These are phyloP conservation scores for Quercus tomentella DNA, from an alignment of 331 rosid genomes.

Conservation along the genomic window DNA sequence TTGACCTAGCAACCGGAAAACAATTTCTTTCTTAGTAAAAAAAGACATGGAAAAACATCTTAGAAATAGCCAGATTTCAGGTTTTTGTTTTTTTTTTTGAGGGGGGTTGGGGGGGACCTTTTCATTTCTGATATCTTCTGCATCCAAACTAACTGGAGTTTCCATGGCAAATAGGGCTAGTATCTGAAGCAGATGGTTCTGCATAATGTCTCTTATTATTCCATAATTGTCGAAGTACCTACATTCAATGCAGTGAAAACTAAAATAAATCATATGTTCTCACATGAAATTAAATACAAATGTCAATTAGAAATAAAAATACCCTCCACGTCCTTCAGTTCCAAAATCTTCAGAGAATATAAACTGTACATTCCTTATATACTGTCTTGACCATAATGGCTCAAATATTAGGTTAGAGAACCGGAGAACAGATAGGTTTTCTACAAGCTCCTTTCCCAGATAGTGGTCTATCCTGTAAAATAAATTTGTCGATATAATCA, in stretches of 20 bases:
- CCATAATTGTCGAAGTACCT: slow-evolving; percentile 91
- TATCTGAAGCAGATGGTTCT: slow-evolving; percentile 91
- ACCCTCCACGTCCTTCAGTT: slow-evolving; percentile 99
- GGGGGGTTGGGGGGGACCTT: slow-evolving; percentile 35
- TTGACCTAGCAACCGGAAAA: slow-evolving; percentile 61
- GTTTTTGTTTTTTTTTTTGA: not conserved
- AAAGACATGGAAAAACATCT: not conserved
- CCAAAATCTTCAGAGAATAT: slow-evolving; percentile 95
- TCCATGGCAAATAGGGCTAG: slow-evolving; percentile 97
- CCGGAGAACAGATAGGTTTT: slow-evolving; percentile 87
- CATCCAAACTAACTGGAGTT: slow-evolving; percentile 93
- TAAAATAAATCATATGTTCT: slow-evolving; percentile 19
- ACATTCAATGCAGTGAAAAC: slow-evolving; percentile 3
- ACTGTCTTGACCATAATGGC: slow-evolving; percentile 95
- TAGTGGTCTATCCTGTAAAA: slow-evolving; percentile 80
- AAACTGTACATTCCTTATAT: slow-evolving; percentile 81
- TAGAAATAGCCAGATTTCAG: not conserved
- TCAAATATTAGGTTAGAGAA: slow-evolving; percentile 90
- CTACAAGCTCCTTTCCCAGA: slow-evolving; percentile 93
- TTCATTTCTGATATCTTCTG: slow-evolving; percentile 92
- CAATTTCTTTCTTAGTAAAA: slow-evolving; percentile 8
- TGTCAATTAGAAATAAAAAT: slow-evolving; percentile 22
- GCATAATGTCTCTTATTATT: slow-evolving; percentile 92
- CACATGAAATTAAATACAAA: not conserved
- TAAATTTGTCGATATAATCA: not conserved